Evolutionary conservation across 1,284 basidiomycete species (phyloP).

Genomic region (Anthracocystis panici-leucophaei): DNA sequence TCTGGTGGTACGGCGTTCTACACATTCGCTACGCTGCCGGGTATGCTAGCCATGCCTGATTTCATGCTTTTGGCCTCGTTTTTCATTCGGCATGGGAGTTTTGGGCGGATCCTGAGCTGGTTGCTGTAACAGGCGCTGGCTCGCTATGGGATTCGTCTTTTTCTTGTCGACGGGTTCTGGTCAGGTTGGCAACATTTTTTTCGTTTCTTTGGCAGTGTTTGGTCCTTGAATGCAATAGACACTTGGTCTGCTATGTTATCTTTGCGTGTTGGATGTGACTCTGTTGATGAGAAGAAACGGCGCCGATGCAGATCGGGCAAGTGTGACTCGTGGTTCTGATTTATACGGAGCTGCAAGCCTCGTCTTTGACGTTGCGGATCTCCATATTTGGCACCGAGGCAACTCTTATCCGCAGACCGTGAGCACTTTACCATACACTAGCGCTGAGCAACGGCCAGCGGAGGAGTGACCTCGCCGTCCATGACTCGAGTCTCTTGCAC

Average conservation of each 20-base stretch:
- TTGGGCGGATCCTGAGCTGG: constrained; percentile 13
- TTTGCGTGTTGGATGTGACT: not conserved
- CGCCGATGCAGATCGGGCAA: not conserved
- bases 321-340: too few relatives aligned
- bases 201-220: not conserved
- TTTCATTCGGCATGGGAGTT: constrained; percentile 12
- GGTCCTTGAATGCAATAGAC: not conserved
- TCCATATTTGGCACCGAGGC: too few relatives aligned
- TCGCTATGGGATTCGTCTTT: constrained; percentile 16
- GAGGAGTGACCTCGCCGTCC: not conserved
- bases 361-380: not conserved
- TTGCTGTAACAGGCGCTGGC: constrained; percentile 52
- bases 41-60: constrained; percentile 34
- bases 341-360: not conserved
- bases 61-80: constrained; percentile 16
- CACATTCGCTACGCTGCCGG: constrained; percentile 48
- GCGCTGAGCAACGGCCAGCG: not conserved
- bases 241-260: not conserved
- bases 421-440: too few relatives aligned
- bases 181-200: constrained; percentile 35
- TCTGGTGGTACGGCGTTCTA: constrained; percentile 41
- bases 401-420: too few relatives aligned
- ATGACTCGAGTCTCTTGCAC: constrained; percentile 1
- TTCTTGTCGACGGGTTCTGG: constrained; percentile 35
- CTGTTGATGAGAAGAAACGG: not conserved